phyloP scores from a whole-genome alignment of 345 rosid genomes.

The Gossypium ekmanianum region DNA sequence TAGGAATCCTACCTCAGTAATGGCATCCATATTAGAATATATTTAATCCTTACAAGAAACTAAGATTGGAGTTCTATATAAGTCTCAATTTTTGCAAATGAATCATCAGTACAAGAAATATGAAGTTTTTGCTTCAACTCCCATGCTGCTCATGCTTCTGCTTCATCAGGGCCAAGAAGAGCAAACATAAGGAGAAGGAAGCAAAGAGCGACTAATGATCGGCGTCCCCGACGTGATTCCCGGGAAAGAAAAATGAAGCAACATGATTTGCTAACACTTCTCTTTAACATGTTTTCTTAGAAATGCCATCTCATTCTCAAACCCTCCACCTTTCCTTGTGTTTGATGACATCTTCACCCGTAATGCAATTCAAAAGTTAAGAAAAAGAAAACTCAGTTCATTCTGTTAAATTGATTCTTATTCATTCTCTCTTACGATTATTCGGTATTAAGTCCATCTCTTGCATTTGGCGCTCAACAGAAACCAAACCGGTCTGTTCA shows the following conservation, averaged over 20 bases:
- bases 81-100: neutral
- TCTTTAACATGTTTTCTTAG: conserved; percentile 10
- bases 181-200: conserved; percentile 36
- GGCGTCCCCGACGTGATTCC: neutral
- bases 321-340: conserved; percentile 16
- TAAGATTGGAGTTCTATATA: conserved; percentile 21
- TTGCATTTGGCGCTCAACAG: conserved; percentile 70
- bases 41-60: neutral
- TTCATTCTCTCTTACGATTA: conserved; percentile 31
- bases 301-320: conserved; percentile 18
- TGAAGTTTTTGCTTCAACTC: conserved; percentile 44
- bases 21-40: conserved; percentile 23
- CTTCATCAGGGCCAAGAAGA: conserved; percentile 39
- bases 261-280: conserved; percentile 7
- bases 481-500: conserved; percentile 72
- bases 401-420: conserved; percentile 1
- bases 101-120: conserved; percentile 21
- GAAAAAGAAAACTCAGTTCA: neutral
- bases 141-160: conserved; percentile 51
- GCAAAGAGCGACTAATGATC: conserved; percentile 19
- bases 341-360: conserved; percentile 13
- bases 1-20: conserved; percentile 32
- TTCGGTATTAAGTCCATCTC: conserved; percentile 60
- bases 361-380: conserved; percentile 10
- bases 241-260: neutral